Base-by-base conservation (phyloP, 2,329 filamentous ascomycete species). In the Cadophora sp. region DNA sequence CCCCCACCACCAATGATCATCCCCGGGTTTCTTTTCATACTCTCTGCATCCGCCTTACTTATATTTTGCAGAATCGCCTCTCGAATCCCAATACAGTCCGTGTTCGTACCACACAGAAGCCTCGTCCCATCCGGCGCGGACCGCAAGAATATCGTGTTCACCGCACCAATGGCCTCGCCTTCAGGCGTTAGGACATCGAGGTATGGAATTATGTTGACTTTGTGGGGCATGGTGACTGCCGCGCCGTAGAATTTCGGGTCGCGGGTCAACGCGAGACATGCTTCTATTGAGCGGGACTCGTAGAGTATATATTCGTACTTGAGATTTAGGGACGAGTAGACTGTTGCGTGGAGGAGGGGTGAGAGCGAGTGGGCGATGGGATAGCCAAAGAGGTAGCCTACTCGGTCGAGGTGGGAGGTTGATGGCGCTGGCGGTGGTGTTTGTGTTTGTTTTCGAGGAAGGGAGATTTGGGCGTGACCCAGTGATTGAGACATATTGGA, bases 221-320 rank as follows among this genome's bases (percentile, higher is more conserved):
- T 95, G 83, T 93, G 89, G 0, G 92, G 92, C 92, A 95, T 96
- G 24, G 92, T 95, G 46, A 95, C 89, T 3, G 90, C 88, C 26
- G 90, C 79, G 85, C 89, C 89, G 75, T 89, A 90, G 77, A 89
- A 91, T 72, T 84, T 81, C 19, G 86, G 84, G 71, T 89, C 80
- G 68, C 83, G 81, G 40, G 87, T 82, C 8, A 91, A 80, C 6
- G 80, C 71, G 26, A 87, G 76, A 72, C 87, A 88, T 26, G 78
- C 73, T 8, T 78, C 69, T 71, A 87, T 82, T 71, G 85, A 81
- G 34, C 79, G 79, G 2, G 85, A 86, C 70, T 88, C 86, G 29
- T 87, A 81, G 14, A 85, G 80, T 37, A 82, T 74, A 72, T 87
- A 85, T 65, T 79, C 81, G 83, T 86, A 87, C 48, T 81, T 80